Percentiles rank a stretch among this genome's conserved stretches.
These are phyloP conservation scores for Ustilago lituana DNA, from an alignment of 1,284 basidiomycete species.

Conservation along the genomic window DNA sequence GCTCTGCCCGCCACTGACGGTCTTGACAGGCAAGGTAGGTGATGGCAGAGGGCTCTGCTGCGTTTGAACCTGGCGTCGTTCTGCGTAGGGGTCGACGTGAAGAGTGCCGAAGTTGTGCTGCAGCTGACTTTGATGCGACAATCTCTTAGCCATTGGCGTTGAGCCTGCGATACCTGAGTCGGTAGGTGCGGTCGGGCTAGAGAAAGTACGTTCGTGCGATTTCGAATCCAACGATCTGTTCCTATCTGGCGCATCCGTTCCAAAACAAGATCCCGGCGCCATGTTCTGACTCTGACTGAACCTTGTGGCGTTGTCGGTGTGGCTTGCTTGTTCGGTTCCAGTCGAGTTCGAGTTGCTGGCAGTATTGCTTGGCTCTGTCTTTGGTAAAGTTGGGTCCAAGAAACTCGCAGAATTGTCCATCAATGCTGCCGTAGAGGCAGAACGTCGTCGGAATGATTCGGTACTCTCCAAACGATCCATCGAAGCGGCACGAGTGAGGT, in stretches of 20 bases:
- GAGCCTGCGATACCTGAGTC: neutral
- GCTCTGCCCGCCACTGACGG: slow-evolving; percentile 26
- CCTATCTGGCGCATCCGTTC: neutral
- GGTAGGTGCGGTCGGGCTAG: slow-evolving; percentile 9
- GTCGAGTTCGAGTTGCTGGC: slow-evolving; percentile 7
- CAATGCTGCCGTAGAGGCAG: slow-evolving; percentile 44
- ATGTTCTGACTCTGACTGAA: slow-evolving; percentile 12
- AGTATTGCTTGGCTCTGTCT: neutral
- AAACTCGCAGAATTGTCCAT: slow-evolving; percentile 37
- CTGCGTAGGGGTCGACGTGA: slow-evolving; percentile 1
- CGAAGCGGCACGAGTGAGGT: slow-evolving; percentile 13
- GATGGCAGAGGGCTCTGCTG: slow-evolving; percentile 12
- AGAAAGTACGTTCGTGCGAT: slow-evolving; percentile 25
- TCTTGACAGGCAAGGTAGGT: slow-evolving; percentile 8
- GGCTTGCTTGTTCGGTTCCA: neutral
- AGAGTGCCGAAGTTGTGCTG: slow-evolving; percentile 2
- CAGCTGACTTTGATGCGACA: slow-evolving; percentile 22
- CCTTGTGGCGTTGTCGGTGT: neutral
- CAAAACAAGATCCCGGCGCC: neutral
- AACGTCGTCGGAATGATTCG: slow-evolving; percentile 38
- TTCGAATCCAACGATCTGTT: neutral
- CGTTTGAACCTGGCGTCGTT: neutral
- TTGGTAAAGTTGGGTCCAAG: slow-evolving; percentile 12
- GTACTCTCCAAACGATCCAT: neutral
- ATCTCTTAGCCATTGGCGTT: slow-evolving; percentile 23